Evolutionary conservation across 1,284 basidiomycete species (phyloP).

Genomic region (Tilletiaria anomala): DNA sequence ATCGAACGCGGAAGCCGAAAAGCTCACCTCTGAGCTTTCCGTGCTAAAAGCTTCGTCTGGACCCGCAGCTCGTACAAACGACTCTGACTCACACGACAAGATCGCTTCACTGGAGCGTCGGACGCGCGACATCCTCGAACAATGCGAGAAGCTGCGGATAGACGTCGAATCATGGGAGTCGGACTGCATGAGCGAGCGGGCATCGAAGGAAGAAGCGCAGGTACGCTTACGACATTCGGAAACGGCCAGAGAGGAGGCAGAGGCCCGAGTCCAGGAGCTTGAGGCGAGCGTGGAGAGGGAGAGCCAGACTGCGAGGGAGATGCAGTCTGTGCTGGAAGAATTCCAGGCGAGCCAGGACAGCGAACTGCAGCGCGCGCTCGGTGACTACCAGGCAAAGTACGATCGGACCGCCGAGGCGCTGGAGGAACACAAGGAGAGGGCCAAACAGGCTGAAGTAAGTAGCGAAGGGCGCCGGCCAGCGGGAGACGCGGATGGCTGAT

Average conservation of each 20-base stretch:
- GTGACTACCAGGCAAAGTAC: constrained; percentile 64
- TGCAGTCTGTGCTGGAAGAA: constrained; percentile 85
- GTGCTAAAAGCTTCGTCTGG: constrained; percentile 1
- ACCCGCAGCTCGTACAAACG: background rate
- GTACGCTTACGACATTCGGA: constrained; percentile 48
- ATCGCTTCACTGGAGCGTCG: background rate
- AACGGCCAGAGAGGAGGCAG: constrained; percentile 38
- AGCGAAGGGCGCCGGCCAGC: too few species aligned
- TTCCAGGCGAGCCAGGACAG: constrained; percentile 64
- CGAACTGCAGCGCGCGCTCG: constrained; percentile 55
- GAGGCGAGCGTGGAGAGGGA: constrained; percentile 54
- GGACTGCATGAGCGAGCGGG: constrained; percentile 13
- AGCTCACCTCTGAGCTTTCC: constrained; percentile 14
- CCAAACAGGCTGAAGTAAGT: constrained; percentile 65
- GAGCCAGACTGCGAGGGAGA: constrained; percentile 59
- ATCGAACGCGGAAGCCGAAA: constrained; percentile 15
- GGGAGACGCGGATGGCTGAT: too few species aligned
- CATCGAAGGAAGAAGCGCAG: constrained; percentile 43
- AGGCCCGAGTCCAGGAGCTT: constrained; percentile 40
- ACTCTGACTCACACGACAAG: background rate
- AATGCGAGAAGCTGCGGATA: constrained; percentile 16
- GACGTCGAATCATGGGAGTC: constrained; percentile 16
- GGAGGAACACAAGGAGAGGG: constrained; percentile 70
- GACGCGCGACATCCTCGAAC: constrained; percentile 16
- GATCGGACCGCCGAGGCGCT: constrained; percentile 56